Percentiles rank a stretch among this genome's conserved stretches.
These are phyloP conservation scores for Colletotrichum caudatum DNA, from an alignment of 2,329 filamentous ascomycete species.

Conservation along the genomic window DNA sequence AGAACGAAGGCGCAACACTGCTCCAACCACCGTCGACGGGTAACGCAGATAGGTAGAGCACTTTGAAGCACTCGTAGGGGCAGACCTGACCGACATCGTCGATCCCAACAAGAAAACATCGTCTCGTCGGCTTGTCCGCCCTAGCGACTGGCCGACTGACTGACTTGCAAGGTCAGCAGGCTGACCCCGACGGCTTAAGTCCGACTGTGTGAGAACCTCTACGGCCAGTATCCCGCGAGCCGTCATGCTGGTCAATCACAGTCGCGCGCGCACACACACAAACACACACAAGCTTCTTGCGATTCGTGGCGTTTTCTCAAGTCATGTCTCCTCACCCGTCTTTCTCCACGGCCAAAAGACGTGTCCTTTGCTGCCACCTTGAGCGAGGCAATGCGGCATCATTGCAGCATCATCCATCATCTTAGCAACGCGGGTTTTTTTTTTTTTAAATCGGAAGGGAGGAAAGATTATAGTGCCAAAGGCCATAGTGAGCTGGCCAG, in stretches of 20 bases:
- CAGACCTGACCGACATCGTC: background rate
- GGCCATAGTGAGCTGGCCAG: constrained; percentile 23
- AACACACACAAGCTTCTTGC: background rate
- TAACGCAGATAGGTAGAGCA: background rate
- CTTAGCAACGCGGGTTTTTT: too few relatives aligned
- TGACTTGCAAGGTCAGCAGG: background rate
- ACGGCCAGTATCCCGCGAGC: background rate
- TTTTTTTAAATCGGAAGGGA: background rate
- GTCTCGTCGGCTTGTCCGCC: background rate
- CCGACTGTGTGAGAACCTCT: constrained; percentile 8
- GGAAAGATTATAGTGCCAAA: background rate
- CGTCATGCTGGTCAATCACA: background rate
- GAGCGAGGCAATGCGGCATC: background rate
- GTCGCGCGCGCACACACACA: background rate
- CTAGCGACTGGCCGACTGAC: background rate
- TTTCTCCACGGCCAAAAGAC: background rate
- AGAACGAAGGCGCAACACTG: background rate
- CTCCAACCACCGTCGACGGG: background rate
- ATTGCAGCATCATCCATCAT: background rate
- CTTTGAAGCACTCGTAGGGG: background rate
- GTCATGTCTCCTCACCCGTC: background rate
- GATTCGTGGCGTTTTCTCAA: background rate
- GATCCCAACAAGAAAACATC: background rate
- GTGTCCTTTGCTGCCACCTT: background rate
- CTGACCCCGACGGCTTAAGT: background rate